Base-by-base conservation (phyloP, 306 rosid species). In the Fragaria nilgerrensis region DNA sequence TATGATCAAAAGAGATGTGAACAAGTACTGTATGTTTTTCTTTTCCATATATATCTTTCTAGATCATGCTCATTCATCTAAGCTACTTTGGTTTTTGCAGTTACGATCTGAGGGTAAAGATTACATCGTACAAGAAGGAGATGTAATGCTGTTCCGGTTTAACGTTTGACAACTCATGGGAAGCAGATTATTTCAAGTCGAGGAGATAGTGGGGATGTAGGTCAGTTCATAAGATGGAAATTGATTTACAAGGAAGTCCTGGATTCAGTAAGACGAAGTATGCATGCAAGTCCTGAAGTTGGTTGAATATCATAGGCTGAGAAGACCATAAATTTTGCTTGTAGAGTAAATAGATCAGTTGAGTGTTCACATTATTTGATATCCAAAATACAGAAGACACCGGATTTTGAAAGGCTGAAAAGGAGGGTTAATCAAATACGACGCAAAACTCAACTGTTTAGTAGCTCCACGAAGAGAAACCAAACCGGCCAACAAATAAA, bases 51-150 rank as follows among this genome's bases (percentile, higher is more conserved):
- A n/a, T 12, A 47, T 20, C 45, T 36, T 45, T 48, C 64, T 50
- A 49, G 47, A 39, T 67, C 27, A 39, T 15, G 43, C 56, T 11
- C 9, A 68, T 5, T 55, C 75, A 11, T 37, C 44, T 44, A 23
- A 41, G 9, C 49, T 70, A 39, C 72, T 52, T 71, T 59, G 41
- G 29, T 81, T 27, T 84, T 78, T 89, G 89, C 93, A 95, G 98
- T 85, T 92, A 89, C 85, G 97, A 87, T 89, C 96, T 45, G 96
- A 95, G 91, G 98, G 97, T 72, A 95, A 95, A 87, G 98, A 90
- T 20, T 95, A 95, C 79, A 65, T 88, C 82, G 98, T 95, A 56
- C 92, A 77, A 82, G 98, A 92, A 88, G 97, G 96, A 80, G 98
- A 95, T 84, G 96, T 95, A 67, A 92, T 95, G 98, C 80, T 95